phyloP scores from a whole-genome alignment of 1,139 yeast genomes.

The Pichiaceae sp. region DNA sequence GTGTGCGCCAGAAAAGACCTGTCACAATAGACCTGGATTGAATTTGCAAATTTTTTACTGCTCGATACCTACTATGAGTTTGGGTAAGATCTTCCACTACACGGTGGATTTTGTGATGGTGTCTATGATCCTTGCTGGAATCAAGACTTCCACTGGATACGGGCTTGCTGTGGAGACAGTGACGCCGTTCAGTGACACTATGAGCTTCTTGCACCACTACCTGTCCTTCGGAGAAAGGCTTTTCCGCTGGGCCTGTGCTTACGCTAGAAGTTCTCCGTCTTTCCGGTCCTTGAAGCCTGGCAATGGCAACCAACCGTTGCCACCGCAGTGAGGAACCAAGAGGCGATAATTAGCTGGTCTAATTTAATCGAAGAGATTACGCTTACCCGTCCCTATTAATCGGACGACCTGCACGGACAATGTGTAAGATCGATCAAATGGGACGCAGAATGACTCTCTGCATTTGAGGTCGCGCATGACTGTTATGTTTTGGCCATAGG shows the following conservation, averaged over 20 bases:
- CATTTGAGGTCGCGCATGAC: not conserved
- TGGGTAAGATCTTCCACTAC: constrained; percentile 39
- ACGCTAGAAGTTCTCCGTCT: constrained; percentile 12
- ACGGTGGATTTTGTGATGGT: constrained; percentile 50
- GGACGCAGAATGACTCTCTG: not conserved
- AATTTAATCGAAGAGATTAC: not conserved
- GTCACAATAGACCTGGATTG: not conserved
- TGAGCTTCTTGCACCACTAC: constrained; percentile 46
- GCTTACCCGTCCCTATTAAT: not conserved
- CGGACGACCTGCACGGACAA: not conserved
- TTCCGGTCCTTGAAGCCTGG: constrained; percentile 9
- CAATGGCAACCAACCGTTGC: not conserved
- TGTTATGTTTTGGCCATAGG: not conserved
- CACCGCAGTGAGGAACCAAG: not conserved
- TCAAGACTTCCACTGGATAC: constrained; percentile 57
- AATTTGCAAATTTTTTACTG: not conserved
- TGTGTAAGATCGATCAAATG: not conserved
- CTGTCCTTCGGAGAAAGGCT: constrained; percentile 22
- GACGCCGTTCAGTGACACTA: constrained; percentile 40
- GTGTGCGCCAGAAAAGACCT: not conserved
- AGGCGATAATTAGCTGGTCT: not conserved
- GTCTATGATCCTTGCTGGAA: constrained; percentile 57
- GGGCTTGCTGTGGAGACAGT: constrained; percentile 30
- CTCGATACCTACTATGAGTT: not conserved
- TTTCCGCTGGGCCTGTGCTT: constrained; percentile 11